These are phyloP conservation scores for Colletotrichum chlorophyti DNA, from an alignment of 2,329 filamentous ascomycete species.

Conservation along the genomic window DNA sequence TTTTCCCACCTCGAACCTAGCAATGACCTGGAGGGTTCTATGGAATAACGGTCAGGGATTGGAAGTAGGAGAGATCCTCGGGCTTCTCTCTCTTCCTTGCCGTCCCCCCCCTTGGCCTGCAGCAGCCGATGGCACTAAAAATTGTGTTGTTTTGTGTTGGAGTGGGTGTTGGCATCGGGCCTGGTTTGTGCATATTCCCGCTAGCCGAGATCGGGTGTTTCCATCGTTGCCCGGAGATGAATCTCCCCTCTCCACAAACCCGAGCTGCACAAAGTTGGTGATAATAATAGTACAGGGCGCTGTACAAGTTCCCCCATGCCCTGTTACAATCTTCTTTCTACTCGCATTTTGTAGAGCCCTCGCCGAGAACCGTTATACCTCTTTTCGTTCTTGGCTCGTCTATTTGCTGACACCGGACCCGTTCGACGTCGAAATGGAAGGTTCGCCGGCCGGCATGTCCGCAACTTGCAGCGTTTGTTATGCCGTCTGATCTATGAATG, in stretches of 20 bases:
- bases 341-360: too few relatives aligned
- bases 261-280: too few relatives aligned
- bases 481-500: background rate
- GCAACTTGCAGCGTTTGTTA: background rate
- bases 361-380: background rate
- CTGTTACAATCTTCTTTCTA: too few relatives aligned
- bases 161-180: slow-evolving; percentile 1
- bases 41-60: slow-evolving; percentile 12
- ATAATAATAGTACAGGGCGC: too few relatives aligned
- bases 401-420: slow-evolving; percentile 14
- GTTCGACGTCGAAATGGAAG: slow-evolving; percentile 6
- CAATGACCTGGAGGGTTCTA: too few relatives aligned
- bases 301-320: too few relatives aligned
- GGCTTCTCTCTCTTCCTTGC: too few relatives aligned
- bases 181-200: background rate
- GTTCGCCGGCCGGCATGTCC: slow-evolving; percentile 14
- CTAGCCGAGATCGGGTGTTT: slow-evolving; percentile 20
- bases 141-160: too few relatives aligned
- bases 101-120: too few relatives aligned
- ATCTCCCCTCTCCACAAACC: slow-evolving; percentile 21
- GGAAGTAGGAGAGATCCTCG: background rate
- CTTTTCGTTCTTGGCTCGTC: background rate
- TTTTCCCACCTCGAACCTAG: too few relatives aligned
- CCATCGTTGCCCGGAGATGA: slow-evolving; percentile 26
- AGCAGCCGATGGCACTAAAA: slow-evolving; percentile 14